Percentiles rank a stretch among this genome's conserved stretches.
Conservation (phyloP, 208 protist species). For the Trypanosoma theileri region DNA sequence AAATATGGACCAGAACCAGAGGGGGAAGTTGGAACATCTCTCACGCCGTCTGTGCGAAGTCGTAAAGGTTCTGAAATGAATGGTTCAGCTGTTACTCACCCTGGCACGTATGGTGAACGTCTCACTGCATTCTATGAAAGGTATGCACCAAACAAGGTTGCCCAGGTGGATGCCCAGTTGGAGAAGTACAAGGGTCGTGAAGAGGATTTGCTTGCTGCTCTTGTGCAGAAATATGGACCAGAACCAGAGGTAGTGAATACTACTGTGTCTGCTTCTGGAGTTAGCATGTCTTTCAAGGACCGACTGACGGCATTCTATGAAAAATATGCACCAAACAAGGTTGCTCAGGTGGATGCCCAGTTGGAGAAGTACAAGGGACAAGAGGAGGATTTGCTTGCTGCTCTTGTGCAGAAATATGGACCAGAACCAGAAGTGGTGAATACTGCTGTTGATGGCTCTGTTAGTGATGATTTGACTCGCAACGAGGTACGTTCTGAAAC, state of each 20-base stretch:
- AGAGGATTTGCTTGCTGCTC: conserved; percentile 45
- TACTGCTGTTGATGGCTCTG: no score
- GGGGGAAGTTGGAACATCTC: no score
- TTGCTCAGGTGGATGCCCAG: conserved; percentile 47
- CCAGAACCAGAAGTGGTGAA: no score
- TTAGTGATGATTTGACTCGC: no score
- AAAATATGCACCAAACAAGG: conserved; percentile 56
- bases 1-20: conserved; percentile 72
- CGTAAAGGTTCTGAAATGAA: no score
- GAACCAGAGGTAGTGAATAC: conserved; percentile 27
- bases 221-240: conserved; percentile 64
- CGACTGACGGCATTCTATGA: conserved; percentile 48
- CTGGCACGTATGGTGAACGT: no score
- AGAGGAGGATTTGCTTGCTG: conserved; percentile 52
- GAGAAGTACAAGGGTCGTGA: conserved; percentile 54
- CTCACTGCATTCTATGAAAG: conserved; percentile 55
- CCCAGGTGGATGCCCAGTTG: conserved; percentile 49
- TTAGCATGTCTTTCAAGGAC: conserved; percentile 29
- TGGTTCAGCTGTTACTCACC: not conserved
- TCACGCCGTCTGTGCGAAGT: no score
- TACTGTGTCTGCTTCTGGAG: conserved; percentile 2
- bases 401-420: conserved; percentile 64
- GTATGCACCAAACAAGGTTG: conserved; percentile 56
- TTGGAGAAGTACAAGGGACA: conserved; percentile 50
- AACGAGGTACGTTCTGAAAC: no score